Conservation (phyloP, 2,329 filamentous ascomycete species). For the Colletotrichum lini region DNA sequence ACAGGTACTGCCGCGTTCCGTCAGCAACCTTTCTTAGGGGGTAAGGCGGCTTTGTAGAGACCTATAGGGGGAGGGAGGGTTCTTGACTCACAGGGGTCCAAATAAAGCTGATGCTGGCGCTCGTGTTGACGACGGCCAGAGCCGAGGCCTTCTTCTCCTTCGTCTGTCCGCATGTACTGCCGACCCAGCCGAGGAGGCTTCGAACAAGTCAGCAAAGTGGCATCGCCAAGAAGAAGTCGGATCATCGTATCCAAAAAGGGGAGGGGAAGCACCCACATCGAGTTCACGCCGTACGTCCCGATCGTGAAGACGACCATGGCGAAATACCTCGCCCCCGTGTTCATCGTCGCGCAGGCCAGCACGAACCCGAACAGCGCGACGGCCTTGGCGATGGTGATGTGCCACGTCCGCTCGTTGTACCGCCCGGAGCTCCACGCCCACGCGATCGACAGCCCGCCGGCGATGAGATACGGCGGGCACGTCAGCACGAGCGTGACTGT, state of each 20-base stretch:
- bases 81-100: slow-evolving; percentile 39
- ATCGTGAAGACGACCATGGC: slow-evolving; percentile 50
- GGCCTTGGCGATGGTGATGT: slow-evolving; percentile 59
- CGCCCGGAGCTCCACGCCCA: slow-evolving; percentile 52
- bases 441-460: slow-evolving; percentile 55
- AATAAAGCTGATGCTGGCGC: slow-evolving; percentile 43
- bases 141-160: slow-evolving; percentile 57
- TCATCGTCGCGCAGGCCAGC: slow-evolving; percentile 50
- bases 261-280: slow-evolving; percentile 45
- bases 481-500: slow-evolving; percentile 62
- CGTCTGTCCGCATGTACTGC: slow-evolving; percentile 54
- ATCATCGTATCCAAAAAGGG: neutral
- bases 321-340: slow-evolving; percentile 47
- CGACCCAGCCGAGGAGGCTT: slow-evolving; percentile 48
- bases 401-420: slow-evolving; percentile 63
- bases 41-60: too few species aligned
- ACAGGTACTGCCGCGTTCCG: slow-evolving; percentile 50
- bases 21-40: neutral
- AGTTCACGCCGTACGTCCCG: slow-evolving; percentile 51
- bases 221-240: too few species aligned
- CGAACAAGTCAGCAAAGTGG: neutral
- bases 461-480: slow-evolving; percentile 59
- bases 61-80: too few species aligned
- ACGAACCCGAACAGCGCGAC: slow-evolving; percentile 52
- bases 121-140: slow-evolving; percentile 50